Percentiles rank a stretch among this genome's conserved stretches.
These are phyloP conservation scores for Backusella australiensis DNA, from an alignment of 192 early-diverging fungal genomes.

Conservation along the genomic window DNA sequence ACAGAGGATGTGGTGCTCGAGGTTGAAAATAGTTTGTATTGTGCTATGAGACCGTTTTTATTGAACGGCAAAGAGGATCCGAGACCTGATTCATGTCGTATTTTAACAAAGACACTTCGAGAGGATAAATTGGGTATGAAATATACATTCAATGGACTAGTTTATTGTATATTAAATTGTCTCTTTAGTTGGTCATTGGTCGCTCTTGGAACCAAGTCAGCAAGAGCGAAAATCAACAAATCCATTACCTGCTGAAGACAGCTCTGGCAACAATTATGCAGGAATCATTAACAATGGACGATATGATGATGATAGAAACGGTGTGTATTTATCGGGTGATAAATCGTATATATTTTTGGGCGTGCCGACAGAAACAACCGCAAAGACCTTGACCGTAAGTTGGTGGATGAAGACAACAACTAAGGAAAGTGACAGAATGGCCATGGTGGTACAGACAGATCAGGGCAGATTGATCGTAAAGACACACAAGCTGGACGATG, in stretches of 20 bases:
- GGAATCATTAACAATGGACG: constrained; percentile 22
- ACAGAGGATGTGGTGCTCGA: constrained; percentile 25
- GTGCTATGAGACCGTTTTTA: constrained; percentile 36
- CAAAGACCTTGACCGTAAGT: constrained; percentile 25
- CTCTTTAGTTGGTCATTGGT: constrained; percentile 32
- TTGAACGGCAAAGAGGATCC: constrained; percentile 13
- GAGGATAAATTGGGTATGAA: constrained; percentile 24
- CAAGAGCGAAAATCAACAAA: background rate
- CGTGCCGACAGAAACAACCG: constrained; percentile 14
- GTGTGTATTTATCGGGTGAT: constrained; percentile 22
- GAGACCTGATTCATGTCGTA: constrained; percentile 18
- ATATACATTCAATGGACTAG: background rate
- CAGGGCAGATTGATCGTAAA: constrained; percentile 19
- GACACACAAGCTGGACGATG: background rate
- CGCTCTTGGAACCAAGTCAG: background rate
- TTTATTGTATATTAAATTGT: background rate
- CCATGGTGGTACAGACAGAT: constrained; percentile 32
- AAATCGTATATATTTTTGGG: constrained; percentile 28
- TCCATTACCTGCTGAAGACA: constrained; percentile 17
- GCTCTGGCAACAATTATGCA: constrained; percentile 28
- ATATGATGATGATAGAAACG: background rate
- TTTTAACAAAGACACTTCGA: background rate
- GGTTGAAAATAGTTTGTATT: constrained; percentile 37
- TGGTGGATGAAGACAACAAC: constrained; percentile 32
- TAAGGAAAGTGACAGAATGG: constrained; percentile 16